A percentile compares a stretch with the other conserved stretches of the same genome.
phyloP scores from a whole-genome alignment of 345 rosid genomes.

The Lepidium sativum region DNA sequence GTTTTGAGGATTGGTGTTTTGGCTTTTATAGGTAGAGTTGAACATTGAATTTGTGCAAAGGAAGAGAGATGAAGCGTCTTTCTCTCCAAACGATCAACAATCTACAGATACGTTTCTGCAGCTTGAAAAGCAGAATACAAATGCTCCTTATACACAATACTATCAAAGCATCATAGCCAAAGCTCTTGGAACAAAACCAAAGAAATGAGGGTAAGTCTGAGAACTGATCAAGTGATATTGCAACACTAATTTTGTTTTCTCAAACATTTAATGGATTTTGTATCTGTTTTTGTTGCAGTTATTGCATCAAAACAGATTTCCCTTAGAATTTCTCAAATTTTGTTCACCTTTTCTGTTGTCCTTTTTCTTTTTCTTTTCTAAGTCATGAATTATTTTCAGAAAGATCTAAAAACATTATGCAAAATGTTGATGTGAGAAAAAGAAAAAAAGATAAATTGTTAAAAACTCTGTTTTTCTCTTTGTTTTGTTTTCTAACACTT shows the following conservation, averaged over 20 bases:
- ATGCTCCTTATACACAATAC: constrained; percentile 56
- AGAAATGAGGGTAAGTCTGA: constrained; percentile 7
- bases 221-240: background rate
- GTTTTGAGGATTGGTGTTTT: background rate
- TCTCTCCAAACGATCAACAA: constrained; percentile 84
- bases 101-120: constrained; percentile 67
- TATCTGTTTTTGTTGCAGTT: background rate
- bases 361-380: background rate
- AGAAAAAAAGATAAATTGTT: background rate
- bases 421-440: background rate
- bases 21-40: constrained; percentile 51
- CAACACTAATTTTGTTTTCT: background rate
- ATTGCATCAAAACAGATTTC: background rate
- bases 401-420: background rate
- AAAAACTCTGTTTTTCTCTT: background rate
- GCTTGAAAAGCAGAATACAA: constrained; percentile 48
- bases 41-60: constrained; percentile 61
- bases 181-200: constrained; percentile 26
- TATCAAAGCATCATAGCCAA: constrained; percentile 57
- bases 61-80: constrained; percentile 80
- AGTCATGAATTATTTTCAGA: background rate
- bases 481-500: background rate
- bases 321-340: background rate
- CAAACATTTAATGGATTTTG: background rate
- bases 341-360: background rate